Evolutionary conservation across 2,329 filamentous ascomycete species (phyloP).

Genomic region (Diaporthe ilicicola): DNA sequence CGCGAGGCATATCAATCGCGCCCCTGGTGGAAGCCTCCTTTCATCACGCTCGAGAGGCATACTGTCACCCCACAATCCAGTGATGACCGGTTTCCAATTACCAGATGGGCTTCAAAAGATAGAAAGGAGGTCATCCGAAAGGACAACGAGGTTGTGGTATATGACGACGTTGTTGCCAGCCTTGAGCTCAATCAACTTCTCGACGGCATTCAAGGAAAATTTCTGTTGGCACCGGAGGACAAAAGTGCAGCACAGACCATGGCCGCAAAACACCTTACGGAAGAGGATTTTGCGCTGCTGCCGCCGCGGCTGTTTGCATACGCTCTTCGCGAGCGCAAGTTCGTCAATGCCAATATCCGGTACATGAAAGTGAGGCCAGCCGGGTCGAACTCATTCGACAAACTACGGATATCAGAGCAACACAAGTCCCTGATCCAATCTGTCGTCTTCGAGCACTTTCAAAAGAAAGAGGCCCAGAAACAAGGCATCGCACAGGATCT

Average conservation of each 20-base stretch:
- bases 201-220: not conserved
- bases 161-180: not conserved
- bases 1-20: not conserved
- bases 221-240: not conserved
- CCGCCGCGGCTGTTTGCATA: conserved; percentile 1
- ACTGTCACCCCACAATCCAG: not conserved
- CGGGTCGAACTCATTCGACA: not conserved
- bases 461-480: not conserved
- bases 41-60: not conserved
- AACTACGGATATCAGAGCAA: not conserved
- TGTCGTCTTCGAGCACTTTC: not conserved
- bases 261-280: not conserved
- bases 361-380: not conserved
- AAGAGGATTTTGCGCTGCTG: conserved; percentile 10
- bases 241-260: not conserved
- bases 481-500: not conserved
- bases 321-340: not conserved
- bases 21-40: conserved; percentile 4
- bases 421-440: not conserved
- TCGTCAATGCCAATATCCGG: not conserved
- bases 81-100: not conserved
- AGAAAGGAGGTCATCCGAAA: not conserved
- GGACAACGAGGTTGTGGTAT: not conserved
- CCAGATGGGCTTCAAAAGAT: not conserved
- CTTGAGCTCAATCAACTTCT: not conserved